Evolutionary conservation across 768 basidiomycete species (phyloP), one percentile per base, ranked within the genome.

Genomic region (Agrocybe praecox): DNA sequence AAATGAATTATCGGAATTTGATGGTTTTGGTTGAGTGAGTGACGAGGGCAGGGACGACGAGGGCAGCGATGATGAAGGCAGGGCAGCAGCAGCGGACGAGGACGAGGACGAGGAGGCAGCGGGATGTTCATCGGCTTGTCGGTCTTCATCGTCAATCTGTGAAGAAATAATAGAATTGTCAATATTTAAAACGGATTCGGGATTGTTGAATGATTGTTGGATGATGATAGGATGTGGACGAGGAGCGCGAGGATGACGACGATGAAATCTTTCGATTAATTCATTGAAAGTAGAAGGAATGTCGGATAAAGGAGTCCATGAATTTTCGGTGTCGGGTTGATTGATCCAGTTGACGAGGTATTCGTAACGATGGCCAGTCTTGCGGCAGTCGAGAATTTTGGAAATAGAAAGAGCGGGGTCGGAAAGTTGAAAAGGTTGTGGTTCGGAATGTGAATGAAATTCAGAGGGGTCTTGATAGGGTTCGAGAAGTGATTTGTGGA

Each of bases 401-500:
- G 60, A 49, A 52, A 74, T 65, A 6, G 65, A 34, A 6, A 58
- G 53, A 11, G 66, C 46, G 22, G 62, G 56, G 34, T 71, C 60
- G 33, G 61, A 45, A 22, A 69, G 56, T 40, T 61, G 6, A 49
- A 69, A 62, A 44, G 63, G 66, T 43, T 58, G 50, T 15, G 64
- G 64, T 21, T 59, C 34, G 21, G 69, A 55, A 42, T 70, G 71
- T 12, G 65, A 42, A 36, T 70, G 72, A 50, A 74, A 71, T 26
- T 68, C 55, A 9, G 72, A 71, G 23, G 75, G 75, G 44, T 68
- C 67, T 5, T 55, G 46, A 50, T 72, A 72, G 15, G 67, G 69
- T 60, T 71, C 65, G n/a, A 73, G 67, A 33, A 74, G 73, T 6
- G 71, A 75, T 22, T 68, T 66, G 56, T 77, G 66, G 64, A 79